These are phyloP conservation scores for Geum urbanum DNA, from an alignment of 306 rosid species.

Conservation along the genomic window DNA sequence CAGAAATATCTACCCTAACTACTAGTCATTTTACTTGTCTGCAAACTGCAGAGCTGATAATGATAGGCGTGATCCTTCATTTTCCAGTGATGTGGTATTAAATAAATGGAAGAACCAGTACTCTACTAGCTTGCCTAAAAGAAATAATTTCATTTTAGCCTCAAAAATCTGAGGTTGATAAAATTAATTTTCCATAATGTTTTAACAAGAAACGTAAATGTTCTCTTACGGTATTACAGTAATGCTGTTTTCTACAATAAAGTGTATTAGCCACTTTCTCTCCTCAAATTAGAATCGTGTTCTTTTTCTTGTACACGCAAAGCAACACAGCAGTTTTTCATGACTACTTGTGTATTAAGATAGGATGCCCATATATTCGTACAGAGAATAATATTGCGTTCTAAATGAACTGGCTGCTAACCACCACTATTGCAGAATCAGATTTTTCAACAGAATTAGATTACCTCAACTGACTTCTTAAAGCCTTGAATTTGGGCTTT, in stretches of 20 bases:
- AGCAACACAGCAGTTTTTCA: neutral
- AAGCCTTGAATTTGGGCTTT: neutral
- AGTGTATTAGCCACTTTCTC: no score
- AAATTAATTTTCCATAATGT: neutral
- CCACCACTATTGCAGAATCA: neutral
- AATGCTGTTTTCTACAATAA: no score
- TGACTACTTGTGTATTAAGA: neutral
- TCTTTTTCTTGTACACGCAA: neutral
- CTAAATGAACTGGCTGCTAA: neutral
- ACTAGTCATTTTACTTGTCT: neutral
- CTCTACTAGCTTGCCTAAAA: neutral
- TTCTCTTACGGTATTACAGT: no score
- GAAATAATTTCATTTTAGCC: no score
- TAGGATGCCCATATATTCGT: neutral
- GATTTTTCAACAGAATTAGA: neutral
- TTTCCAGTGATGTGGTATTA: neutral
- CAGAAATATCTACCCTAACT: neutral
- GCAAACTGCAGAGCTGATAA: neutral
- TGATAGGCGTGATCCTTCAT: neutral
- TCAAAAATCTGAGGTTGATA: neutral
- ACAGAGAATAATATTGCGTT: neutral
- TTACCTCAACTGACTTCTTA: neutral
- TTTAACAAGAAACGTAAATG: neutral
- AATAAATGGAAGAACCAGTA: neutral
- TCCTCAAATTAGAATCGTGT: neutral